A percentile compares a stretch with the other conserved stretches of the same genome.
phyloP scores from a whole-genome alignment of 352 stramenopile genomes.

The Pythium dissimile region DNA sequence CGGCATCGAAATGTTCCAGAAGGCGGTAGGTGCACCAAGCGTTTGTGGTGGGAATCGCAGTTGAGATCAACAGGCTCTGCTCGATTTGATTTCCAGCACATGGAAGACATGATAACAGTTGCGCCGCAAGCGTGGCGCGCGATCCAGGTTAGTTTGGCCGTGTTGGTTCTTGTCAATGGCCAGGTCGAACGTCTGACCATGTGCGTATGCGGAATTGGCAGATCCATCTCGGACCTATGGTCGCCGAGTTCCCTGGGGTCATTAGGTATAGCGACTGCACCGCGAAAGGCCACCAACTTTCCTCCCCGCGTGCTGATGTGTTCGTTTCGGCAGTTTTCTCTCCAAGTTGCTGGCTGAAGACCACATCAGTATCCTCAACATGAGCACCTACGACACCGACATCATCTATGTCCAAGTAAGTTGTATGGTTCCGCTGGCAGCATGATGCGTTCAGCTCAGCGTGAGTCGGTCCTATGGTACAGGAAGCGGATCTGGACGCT shows the following conservation, averaged over 20 bases:
- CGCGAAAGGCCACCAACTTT: background rate
- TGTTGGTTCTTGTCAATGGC: background rate
- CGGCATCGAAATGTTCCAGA: constrained; percentile 78
- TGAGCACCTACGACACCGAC: constrained; percentile 89
- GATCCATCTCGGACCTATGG: constrained; percentile 85
- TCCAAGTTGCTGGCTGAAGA: constrained; percentile 81
- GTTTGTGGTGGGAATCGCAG: background rate
- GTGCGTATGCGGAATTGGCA: too few relatives aligned
- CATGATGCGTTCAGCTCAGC: too few relatives aligned
- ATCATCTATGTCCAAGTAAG: constrained; percentile 81
- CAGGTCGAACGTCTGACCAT: background rate
- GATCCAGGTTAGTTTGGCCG: constrained; percentile 79
- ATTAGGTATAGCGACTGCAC: constrained; percentile 33
- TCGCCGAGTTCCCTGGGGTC: constrained; percentile 80
- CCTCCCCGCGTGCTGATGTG: background rate
- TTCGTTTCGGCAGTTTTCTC: constrained; percentile 41
- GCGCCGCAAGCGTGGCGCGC: constrained; percentile 75
- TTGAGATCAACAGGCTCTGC: background rate
- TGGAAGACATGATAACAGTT: constrained; percentile 61
- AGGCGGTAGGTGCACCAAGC: constrained; percentile 38
- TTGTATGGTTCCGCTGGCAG: too few relatives aligned
- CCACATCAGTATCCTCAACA: constrained; percentile 88
- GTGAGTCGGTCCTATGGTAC: too few relatives aligned
- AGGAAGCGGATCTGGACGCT: constrained; percentile 57
- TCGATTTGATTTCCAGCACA: too few relatives aligned